A percentile compares a stretch with the other conserved stretches of the same genome.
phyloP scores from a whole-genome alignment of 768 basidiomycete genomes.

The Serpula lacrymans region DNA sequence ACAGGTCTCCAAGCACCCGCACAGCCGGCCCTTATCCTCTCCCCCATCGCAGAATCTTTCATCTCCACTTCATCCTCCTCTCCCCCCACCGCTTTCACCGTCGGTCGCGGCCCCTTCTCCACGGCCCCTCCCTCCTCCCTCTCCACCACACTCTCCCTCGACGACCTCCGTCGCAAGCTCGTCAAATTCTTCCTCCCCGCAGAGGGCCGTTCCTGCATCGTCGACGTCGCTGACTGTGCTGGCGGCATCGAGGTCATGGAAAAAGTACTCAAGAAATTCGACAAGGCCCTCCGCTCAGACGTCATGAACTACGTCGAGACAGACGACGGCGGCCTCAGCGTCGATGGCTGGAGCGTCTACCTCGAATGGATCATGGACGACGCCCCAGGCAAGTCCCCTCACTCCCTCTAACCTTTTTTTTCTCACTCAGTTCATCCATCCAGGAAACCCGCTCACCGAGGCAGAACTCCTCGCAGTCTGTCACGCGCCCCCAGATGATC shows the following conservation, averaged over 20 bases:
- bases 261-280: slow-evolving; percentile 86
- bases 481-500: slow-evolving; percentile 73
- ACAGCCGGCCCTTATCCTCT: slow-evolving; percentile 44
- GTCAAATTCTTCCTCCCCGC: slow-evolving; percentile 89
- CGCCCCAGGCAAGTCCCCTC: slow-evolving; percentile 43
- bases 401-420: not conserved
- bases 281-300: slow-evolving; percentile 53
- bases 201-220: slow-evolving; percentile 70
- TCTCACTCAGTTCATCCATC: slow-evolving; percentile 2
- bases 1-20: slow-evolving; percentile 34
- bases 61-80: slow-evolving; percentile 39
- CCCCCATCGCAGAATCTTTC: slow-evolving; percentile 73
- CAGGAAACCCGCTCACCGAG: slow-evolving; percentile 78
- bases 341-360: slow-evolving; percentile 90
- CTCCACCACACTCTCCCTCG: slow-evolving; percentile 50
- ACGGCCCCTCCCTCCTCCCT: slow-evolving; percentile 39
- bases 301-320: slow-evolving; percentile 56
- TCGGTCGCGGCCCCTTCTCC: slow-evolving; percentile 60
- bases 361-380: slow-evolving; percentile 55
- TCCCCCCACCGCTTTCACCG: slow-evolving; percentile 46
- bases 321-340: slow-evolving; percentile 70
- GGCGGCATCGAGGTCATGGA: slow-evolving; percentile 86
- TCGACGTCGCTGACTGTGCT: slow-evolving; percentile 77
- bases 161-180: slow-evolving; percentile 77
- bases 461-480: slow-evolving; percentile 80